Evolutionary conservation across 257 asterid species (phyloP), one percentile per base, ranked within the genome.

Genomic region (Plantago elongata): DNA sequence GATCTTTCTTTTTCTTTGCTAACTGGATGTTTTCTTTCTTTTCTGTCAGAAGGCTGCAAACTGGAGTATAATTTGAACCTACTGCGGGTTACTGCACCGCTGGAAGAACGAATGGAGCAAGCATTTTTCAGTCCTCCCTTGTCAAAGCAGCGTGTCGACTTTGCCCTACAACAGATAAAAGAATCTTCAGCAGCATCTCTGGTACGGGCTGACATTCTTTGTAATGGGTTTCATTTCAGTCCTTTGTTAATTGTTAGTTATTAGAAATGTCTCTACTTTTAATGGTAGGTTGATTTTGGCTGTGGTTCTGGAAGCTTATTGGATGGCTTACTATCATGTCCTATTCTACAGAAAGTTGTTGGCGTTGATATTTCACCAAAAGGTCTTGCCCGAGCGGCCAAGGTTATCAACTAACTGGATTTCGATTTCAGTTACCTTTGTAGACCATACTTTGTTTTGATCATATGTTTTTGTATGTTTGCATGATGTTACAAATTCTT

Each of bases 261-360:
- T 68, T 65, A 60, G 54, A 59, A 70, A 75, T 27, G 34, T 43
- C 64, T 57, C 57, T 11, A 51, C 46, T 70, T 51, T 37, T 42
- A 16, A 57, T 51, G 76, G 70, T 86, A 92, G 99, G 96, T 89
- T 27, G 99, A 92, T 76, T 92, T 89, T 74, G 99, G 97, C 69
- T 92, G 96, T 77, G 99, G 97, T 66, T 87, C 99, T 49, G 99
- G 99, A 77, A 86, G 99, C 75, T 82, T 92, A 61, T 71, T 92
- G 81, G 94, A 87, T 64, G 87, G 97, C 10, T 74, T 92, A 72
- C 77, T 92, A 58, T 83, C 82, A 14, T 89, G 83, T 76, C 82
- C 87, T 40, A 84, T 90, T 62, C 80, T 89, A 69, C 87, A 92
- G 75, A 84, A 79, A 71, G 78, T 89, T 63, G 91, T 70, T 45